Evolutionary conservation across 805 yeast species (phyloP).

Genomic region (Candida michaelii): DNA sequence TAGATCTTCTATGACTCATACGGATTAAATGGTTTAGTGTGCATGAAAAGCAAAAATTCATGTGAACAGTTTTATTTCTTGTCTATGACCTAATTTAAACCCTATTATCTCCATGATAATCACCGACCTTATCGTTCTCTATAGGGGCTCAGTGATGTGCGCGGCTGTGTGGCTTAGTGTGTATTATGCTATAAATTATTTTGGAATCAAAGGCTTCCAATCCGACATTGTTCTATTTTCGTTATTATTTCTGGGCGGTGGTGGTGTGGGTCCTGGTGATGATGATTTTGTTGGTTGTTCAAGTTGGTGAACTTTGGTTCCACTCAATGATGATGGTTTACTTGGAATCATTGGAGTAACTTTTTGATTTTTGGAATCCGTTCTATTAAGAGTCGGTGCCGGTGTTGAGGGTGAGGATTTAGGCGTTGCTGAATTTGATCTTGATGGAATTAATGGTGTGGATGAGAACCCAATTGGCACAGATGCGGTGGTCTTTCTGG

Average conservation of each 20-base stretch:
- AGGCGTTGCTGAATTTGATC: slow-evolving; percentile 31
- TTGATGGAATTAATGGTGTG: slow-evolving; percentile 39
- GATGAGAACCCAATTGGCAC: slow-evolving; percentile 36
- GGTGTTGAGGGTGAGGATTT: slow-evolving; percentile 21
- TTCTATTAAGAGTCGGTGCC: neutral
- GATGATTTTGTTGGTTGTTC: neutral
- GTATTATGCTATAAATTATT: slow-evolving; percentile 19
- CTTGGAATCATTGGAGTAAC: slow-evolving; percentile 34
- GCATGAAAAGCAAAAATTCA: too few species aligned
- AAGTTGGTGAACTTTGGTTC: slow-evolving; percentile 16
- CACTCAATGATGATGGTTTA: slow-evolving; percentile 31
- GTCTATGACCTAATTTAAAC: too few species aligned
- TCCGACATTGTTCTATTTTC: slow-evolving; percentile 35
- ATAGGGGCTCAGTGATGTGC: too few species aligned
- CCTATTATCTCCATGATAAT: too few species aligned
- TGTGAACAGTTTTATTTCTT: too few species aligned
- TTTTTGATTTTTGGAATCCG: slow-evolving; percentile 18
- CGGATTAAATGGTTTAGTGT: too few species aligned
- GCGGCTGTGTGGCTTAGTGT: too few species aligned
- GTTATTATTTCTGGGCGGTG: slow-evolving; percentile 15
- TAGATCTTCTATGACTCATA: too few species aligned
- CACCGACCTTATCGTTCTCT: too few species aligned
- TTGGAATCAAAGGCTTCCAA: slow-evolving; percentile 55
- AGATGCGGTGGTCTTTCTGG: slow-evolving; percentile 17
- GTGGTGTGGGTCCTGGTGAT: slow-evolving; percentile 16